These are phyloP conservation scores for Raffaelea deltoideospora DNA, from an alignment of 2,329 filamentous ascomycete species.

Conservation along the genomic window DNA sequence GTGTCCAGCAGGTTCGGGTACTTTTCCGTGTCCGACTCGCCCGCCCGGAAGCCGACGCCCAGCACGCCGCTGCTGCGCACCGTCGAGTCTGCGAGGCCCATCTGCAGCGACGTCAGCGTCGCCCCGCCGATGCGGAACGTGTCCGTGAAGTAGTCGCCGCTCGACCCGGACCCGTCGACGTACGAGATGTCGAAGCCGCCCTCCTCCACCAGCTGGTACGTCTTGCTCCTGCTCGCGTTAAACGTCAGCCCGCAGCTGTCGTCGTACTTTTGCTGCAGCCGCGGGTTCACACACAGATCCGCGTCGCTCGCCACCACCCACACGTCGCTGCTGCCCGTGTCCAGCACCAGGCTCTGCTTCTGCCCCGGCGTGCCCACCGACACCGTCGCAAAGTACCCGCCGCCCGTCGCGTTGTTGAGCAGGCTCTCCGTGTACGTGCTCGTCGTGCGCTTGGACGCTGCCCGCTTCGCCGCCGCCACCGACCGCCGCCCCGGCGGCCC, in stretches of 20 bases:
- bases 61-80: conserved; percentile 39
- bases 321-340: conserved; percentile 49
- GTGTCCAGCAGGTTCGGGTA: conserved; percentile 49
- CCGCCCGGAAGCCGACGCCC: conserved; percentile 40
- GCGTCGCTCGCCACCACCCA: conserved; percentile 33
- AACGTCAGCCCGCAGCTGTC: conserved; percentile 24
- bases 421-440: conserved; percentile 21
- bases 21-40: conserved; percentile 24
- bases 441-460: neutral
- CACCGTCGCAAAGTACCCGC: conserved; percentile 41
- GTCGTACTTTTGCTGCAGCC: conserved; percentile 20
- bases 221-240: conserved; percentile 30
- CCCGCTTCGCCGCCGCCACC: neutral
- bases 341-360: conserved; percentile 36
- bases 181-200: conserved; percentile 45
- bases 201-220: conserved; percentile 26
- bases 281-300: conserved; percentile 22
- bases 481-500: too few species aligned
- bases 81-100: conserved; percentile 35
- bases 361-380: conserved; percentile 44
- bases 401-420: conserved; percentile 38
- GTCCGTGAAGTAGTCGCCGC: conserved; percentile 43
- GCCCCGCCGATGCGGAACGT: conserved; percentile 34
- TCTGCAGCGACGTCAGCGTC: conserved; percentile 35
- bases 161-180: conserved; percentile 38